Conservation (phyloP, 352 stramenopile species). For the Saprolegnia diclina region DNA sequence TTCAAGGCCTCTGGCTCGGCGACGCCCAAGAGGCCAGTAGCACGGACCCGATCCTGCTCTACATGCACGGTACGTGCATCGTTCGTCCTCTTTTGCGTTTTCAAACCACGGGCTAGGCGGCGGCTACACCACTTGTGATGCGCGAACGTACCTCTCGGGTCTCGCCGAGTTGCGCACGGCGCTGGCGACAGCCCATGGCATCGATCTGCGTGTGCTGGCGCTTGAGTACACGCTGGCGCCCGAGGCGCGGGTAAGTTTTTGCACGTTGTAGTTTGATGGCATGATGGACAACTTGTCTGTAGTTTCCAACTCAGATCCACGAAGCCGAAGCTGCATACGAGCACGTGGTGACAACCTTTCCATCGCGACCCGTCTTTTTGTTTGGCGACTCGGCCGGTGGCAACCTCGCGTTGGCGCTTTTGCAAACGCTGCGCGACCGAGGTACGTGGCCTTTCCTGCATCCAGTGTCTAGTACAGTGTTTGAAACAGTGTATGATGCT, state of each 20-base stretch:
- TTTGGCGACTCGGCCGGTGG: conserved; percentile 24
- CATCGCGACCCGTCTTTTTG: conserved; percentile 7
- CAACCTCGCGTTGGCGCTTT: conserved; percentile 9
- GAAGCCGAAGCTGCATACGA: conserved; percentile 18
- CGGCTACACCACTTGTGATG: background rate
- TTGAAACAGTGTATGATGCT: background rate
- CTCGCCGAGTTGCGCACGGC: background rate
- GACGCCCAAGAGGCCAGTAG: background rate
- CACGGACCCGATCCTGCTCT: conserved; percentile 15
- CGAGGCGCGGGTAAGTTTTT: conserved; percentile 5
- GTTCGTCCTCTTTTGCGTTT: background rate
- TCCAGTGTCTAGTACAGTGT: too few species aligned
- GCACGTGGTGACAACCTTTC: background rate
- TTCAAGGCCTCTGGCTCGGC: conserved; percentile 20
- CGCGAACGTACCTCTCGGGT: conserved; percentile 1
- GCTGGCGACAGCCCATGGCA: background rate
- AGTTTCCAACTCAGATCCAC: conserved; percentile 19
- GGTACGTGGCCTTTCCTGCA: background rate
- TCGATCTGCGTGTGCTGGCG: background rate
- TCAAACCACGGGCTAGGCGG: background rate
- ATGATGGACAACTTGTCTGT: background rate
- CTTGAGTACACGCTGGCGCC: conserved; percentile 21
- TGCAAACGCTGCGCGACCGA: conserved; percentile 1
- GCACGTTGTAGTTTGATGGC: background rate
- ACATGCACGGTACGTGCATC: conserved; percentile 18